A percentile compares a stretch with the other conserved stretches of the same genome.
Evolutionary conservation across 1,139 yeast species (phyloP).

Genomic region (Kurtzmaniella quercitrusa): DNA sequence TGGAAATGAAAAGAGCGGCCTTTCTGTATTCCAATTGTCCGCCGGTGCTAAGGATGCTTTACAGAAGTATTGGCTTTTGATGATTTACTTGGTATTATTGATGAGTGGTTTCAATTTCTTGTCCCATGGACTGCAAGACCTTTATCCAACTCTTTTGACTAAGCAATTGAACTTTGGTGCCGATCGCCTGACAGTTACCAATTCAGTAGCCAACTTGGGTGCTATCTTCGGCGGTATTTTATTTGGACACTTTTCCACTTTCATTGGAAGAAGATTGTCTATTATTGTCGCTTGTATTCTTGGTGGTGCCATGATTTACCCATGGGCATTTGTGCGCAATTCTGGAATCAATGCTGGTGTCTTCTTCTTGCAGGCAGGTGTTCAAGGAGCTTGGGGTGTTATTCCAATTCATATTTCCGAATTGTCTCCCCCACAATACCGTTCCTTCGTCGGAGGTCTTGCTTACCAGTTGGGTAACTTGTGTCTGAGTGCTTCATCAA

Average conservation of each 20-base stretch:
- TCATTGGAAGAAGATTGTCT: slow-evolving; percentile 32
- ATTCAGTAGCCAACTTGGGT: slow-evolving; percentile 35
- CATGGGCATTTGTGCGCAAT: slow-evolving; percentile 62
- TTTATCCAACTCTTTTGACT: slow-evolving; percentile 34
- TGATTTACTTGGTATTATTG: slow-evolving; percentile 31
- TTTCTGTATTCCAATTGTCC: neutral
- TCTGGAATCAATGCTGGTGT: slow-evolving; percentile 69
- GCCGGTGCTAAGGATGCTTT: slow-evolving; percentile 22
- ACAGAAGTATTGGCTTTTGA: slow-evolving; percentile 35
- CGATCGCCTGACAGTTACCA: slow-evolving; percentile 32
- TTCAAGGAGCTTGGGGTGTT: slow-evolving; percentile 89
- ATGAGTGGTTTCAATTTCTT: slow-evolving; percentile 43
- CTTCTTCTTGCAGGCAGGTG: slow-evolving; percentile 74
- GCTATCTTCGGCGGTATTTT: slow-evolving; percentile 34
- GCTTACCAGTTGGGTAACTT: slow-evolving; percentile 83
- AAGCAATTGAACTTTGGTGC: slow-evolving; percentile 23
- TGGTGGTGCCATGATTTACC: slow-evolving; percentile 66
- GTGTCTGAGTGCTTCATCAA: slow-evolving; percentile 78
- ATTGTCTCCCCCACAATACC: slow-evolving; percentile 71
- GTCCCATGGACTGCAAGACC: slow-evolving; percentile 39
- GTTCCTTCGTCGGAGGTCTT: slow-evolving; percentile 69
- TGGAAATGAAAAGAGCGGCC: slow-evolving; percentile 9
- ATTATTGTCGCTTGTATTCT: slow-evolving; percentile 53
- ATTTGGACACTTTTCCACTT: slow-evolving; percentile 32
- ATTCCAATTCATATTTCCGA: slow-evolving; percentile 76